Conservation (phyloP, 2,329 filamentous ascomycete genomes). For the Fusarium circinatum region DNA sequence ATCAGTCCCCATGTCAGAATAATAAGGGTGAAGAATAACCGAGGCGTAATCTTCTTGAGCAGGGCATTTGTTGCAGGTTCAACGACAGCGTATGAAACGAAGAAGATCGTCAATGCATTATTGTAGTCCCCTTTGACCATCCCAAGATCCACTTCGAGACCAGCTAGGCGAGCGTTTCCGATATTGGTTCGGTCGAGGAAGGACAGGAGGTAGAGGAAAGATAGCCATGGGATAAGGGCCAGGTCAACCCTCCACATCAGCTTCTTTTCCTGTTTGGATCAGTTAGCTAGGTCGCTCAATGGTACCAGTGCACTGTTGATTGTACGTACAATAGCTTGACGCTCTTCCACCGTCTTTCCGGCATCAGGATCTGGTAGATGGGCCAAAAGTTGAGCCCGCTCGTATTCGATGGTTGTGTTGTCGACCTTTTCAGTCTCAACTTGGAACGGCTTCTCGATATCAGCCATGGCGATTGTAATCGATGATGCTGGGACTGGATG, state of each 20-base stretch:
- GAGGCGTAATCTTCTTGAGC: neutral
- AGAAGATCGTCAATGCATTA: neutral
- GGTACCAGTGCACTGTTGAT: fast-evolving
- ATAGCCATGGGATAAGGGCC: neutral
- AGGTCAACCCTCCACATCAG: neutral
- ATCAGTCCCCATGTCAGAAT: neutral
- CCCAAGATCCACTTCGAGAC: neutral
- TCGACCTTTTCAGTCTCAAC: neutral
- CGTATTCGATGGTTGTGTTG: neutral
- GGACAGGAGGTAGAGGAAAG: neutral
- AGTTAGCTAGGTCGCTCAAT: fast-evolving
- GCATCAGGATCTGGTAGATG: neutral
- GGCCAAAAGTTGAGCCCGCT: neutral
- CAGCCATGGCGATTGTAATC: neutral
- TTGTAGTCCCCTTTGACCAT: neutral
- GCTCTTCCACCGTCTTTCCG: neutral
- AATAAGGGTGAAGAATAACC: neutral
- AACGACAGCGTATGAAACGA: neutral
- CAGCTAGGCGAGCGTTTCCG: neutral
- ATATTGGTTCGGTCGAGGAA: neutral
- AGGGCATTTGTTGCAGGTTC: neutral
- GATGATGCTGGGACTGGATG: too few relatives aligned
- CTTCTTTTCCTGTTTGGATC: neutral
- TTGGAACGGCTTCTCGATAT: neutral
- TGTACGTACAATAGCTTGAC: neutral